These are phyloP conservation scores for Hortaea werneckii DNA, from an alignment of 2,329 filamentous ascomycete species.

Conservation along the genomic window DNA sequence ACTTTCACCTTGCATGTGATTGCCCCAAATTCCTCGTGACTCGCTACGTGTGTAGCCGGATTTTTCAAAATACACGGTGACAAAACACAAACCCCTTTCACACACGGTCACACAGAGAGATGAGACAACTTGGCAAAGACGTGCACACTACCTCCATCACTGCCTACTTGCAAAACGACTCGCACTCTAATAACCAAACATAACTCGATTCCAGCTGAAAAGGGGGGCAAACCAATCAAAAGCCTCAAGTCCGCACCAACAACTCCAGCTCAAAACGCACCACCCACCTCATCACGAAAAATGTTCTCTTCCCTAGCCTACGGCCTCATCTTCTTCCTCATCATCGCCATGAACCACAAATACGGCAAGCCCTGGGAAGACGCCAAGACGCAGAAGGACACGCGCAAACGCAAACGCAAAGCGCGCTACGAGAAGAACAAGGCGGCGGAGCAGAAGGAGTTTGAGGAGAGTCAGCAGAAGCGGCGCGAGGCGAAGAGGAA, in stretches of 20 bases:
- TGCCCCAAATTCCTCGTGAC: neutral
- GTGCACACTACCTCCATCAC: too few relatives aligned
- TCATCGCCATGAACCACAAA: slow-evolving; percentile 8
- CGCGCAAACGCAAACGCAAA: slow-evolving; percentile 1
- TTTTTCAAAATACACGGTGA: neutral
- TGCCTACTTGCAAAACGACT: too few relatives aligned
- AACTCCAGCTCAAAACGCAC: neutral
- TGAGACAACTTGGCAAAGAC: too few relatives aligned
- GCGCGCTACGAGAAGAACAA: slow-evolving; percentile 2
- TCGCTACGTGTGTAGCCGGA: neutral
- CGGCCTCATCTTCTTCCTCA: slow-evolving; percentile 3
- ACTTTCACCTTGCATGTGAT: neutral
- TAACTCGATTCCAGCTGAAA: too few relatives aligned
- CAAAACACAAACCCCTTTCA: too few relatives aligned
- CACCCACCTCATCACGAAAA: neutral
- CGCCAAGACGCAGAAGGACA: neutral
- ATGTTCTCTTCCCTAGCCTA: slow-evolving; percentile 7
- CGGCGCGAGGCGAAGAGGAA: slow-evolving; percentile 1
- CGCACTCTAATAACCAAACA: too few relatives aligned
- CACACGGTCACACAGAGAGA: too few relatives aligned
- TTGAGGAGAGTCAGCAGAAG: slow-evolving; percentile 1
- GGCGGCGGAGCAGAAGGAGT: slow-evolving; percentile 3
- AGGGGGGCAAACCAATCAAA: too few relatives aligned
- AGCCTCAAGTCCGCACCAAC: neutral
- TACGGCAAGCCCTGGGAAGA: slow-evolving; percentile 4